Percentiles rank a stretch among this genome's conserved stretches.
These are phyloP conservation scores for Polytrichum commune DNA, from an alignment of 225 moss, liverwort and hornwort species.

Conservation along the genomic window DNA sequence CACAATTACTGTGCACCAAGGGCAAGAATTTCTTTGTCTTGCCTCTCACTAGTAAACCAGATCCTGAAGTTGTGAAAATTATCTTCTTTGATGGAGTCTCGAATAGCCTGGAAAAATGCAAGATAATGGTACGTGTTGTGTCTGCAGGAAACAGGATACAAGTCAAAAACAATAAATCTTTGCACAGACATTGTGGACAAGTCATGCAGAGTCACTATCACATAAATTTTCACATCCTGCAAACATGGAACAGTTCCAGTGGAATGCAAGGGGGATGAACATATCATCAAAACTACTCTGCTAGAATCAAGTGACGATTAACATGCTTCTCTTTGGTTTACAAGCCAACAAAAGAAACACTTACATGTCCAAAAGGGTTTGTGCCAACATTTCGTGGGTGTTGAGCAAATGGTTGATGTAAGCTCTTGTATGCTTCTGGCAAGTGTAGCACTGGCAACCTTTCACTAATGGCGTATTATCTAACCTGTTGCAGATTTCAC, in stretches of 20 bases:
- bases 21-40: constrained; percentile 29
- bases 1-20: too few relatives aligned
- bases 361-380: constrained; percentile 90
- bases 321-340: too few relatives aligned
- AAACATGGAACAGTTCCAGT: too few relatives aligned
- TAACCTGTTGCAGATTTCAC: constrained; percentile 22
- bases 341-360: constrained; percentile 13
- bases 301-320: neutral
- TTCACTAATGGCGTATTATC: constrained; percentile 65
- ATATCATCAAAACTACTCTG: neutral
- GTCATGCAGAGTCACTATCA: neutral
- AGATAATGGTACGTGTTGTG: constrained; percentile 97
- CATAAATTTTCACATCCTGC: neutral
- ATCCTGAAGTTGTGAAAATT: constrained; percentile 69
- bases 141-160: constrained; percentile 43
- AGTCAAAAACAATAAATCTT: constrained; percentile 6
- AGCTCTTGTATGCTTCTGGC: constrained; percentile 80
- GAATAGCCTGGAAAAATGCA: constrained; percentile 81
- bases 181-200: neutral
- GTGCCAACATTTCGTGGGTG: constrained; percentile 95
- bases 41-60: constrained; percentile 69
- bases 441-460: constrained; percentile 86
- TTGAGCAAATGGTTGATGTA: constrained; percentile 93
- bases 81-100: constrained; percentile 59
- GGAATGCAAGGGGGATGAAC: neutral